Percentiles rank a stretch among this genome's conserved stretches.
Evolutionary conservation across 371 early-diverging fungal species (phyloP).

Genomic region (Haplosporangium sp.): DNA sequence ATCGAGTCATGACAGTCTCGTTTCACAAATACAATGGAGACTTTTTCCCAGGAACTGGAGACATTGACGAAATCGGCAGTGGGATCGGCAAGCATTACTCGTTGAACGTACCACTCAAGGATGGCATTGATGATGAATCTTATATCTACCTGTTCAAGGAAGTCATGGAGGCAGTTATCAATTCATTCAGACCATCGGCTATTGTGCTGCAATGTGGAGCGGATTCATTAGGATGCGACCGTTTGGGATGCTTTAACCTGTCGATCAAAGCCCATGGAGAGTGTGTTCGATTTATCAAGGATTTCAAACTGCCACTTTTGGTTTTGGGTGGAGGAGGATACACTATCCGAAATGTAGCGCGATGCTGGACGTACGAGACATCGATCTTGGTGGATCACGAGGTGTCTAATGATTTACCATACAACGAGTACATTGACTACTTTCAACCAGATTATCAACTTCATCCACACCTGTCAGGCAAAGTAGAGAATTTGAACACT

Average conservation of each 20-base stretch:
- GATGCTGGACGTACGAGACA: constrained; percentile 97
- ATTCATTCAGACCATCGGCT: constrained; percentile 83
- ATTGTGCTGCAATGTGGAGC: constrained; percentile 97
- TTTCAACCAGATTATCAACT: constrained; percentile 90
- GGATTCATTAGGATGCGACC: constrained; percentile 93
- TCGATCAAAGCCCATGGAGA: constrained; percentile 91
- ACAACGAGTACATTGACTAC: constrained; percentile 80
- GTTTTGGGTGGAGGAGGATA: constrained; percentile 97
- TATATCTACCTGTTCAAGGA: constrained; percentile 89
- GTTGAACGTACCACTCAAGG: constrained; percentile 92
- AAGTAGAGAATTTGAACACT: constrained; percentile 93
- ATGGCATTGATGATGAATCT: constrained; percentile 90
- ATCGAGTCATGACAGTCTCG: constrained; percentile 94
- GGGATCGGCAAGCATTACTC: constrained; percentile 85
- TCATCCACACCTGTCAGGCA: constrained; percentile 82
- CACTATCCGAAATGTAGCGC: constrained; percentile 92
- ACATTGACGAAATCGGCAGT: constrained; percentile 81
- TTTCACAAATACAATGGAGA: constrained; percentile 96
- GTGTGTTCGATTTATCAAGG: constrained; percentile 89
- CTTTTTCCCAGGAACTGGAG: constrained; percentile 96
- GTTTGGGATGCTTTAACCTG: constrained; percentile 92
- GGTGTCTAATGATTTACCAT: constrained; percentile 81
- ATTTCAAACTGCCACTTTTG: constrained; percentile 84
- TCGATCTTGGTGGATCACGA: constrained; percentile 83
- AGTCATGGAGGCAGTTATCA: constrained; percentile 83